Percentiles rank a stretch among this genome's conserved stretches.
phyloP scores from a whole-genome alignment of 1,284 basidiomycete species.

The Vanrija sp. region DNA sequence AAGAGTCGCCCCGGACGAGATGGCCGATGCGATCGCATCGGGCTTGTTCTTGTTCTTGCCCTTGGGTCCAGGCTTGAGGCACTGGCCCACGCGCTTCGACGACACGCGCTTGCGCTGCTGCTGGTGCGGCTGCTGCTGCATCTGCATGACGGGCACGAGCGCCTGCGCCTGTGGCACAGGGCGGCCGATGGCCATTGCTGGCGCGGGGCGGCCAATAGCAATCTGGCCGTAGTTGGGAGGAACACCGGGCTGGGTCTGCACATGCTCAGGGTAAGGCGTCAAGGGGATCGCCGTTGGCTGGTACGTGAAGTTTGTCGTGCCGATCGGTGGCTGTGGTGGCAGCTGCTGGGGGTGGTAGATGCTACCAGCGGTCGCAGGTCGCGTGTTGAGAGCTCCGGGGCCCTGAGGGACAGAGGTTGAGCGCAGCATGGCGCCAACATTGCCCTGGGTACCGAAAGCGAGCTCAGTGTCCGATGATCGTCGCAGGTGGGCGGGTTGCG shows the following conservation, averaged over 20 bases:
- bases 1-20: no score
- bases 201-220: neutral
- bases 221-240: neutral
- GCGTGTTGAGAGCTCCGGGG: neutral
- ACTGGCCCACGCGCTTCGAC: slow-evolving; percentile 23
- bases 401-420: slow-evolving; percentile 17
- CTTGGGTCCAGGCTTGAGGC: slow-evolving; percentile 27
- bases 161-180: no score
- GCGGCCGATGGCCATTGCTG: no score
- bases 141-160: no score
- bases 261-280: no score
- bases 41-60: slow-evolving; percentile 15
- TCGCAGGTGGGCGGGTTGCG: slow-evolving; percentile 8
- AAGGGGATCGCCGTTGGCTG: no score
- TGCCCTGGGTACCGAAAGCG: slow-evolving; percentile 11
- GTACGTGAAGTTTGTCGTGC: no score
- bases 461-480: slow-evolving; percentile 19
- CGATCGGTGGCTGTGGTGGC: slow-evolving; percentile 10
- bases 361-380: no score
- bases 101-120: slow-evolving; percentile 12
- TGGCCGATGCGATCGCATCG: no score
- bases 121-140: no score
- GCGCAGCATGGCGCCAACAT: slow-evolving; percentile 16
- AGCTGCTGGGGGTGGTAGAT: neutral
- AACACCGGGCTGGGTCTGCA: no score